Evolutionary conservation across 495 filamentous ascomycete species (phyloP), one percentile per base, ranked within the genome.

Genomic region (Trichoderma erinaceum): DNA sequence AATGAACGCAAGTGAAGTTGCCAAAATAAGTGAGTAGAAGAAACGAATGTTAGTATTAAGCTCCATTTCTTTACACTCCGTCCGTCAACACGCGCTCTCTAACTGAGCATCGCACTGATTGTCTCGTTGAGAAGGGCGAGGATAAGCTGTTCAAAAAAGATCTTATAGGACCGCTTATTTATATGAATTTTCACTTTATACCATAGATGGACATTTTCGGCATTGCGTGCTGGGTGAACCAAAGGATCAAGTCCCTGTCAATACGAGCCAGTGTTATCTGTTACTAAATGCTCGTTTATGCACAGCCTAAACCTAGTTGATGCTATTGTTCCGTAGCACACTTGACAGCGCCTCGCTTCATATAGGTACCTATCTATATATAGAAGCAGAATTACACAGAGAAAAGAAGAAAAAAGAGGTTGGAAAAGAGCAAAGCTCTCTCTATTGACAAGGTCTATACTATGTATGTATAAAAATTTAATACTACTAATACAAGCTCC

Each of bases 281-380:
- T 13, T 27, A n/a, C n/a, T n/a, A 25, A 8, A 61, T 61, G 23
- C 25, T 61, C 56, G 25, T 61, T 61, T 61, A 61, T 61, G 56
- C 44, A 46, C 21, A 61, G 25, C 1, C 27, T 61, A 61, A 61
- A 32, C 27, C 56, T 25, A 7, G 25, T 61, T 21, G 56, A 25
- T 32, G 21, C 56, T 61, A 32, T 29, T 25, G 12, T 21, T 66
- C 21, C 25, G 7, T 52, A 12, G 25, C 61, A 44, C 35, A 6
- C 16, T 1, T 6, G 16, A 44, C 43, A 6, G 41, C 13, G 2
- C 11, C 16, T 38, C 3, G 35, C 35, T 38, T 38, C 35, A 5
- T 38, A 38, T 38, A n/a, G n/a, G n/a, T n/a, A n/a, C n/a, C n/a
- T n/a, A 38, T 38, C 35, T 38, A 38, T 38, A 5, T 4, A 38